Conservation (phyloP, 345 rosid species). For the Dipteronia sinensis region DNA sequence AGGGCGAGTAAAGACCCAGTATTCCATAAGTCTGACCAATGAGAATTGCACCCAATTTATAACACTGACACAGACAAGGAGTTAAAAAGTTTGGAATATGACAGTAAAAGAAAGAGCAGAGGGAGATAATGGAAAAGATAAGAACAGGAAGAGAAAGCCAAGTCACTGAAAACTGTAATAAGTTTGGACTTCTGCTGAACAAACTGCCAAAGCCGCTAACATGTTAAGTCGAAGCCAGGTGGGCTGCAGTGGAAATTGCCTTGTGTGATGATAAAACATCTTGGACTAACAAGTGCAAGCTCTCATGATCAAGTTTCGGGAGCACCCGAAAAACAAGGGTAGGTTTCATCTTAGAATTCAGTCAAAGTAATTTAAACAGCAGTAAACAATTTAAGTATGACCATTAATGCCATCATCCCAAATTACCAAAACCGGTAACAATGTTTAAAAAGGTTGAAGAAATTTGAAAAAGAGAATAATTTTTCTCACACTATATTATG, state of each 20-base stretch:
- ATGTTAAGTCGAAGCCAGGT: not conserved
- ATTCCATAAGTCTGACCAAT: not conserved
- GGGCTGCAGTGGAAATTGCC: not conserved
- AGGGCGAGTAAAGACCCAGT: not conserved
- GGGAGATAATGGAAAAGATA: not conserved
- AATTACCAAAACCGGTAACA: not conserved
- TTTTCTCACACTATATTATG: no score
- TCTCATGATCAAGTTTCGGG: not conserved
- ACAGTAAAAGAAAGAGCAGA: not conserved
- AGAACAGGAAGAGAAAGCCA: not conserved
- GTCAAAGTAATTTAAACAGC: conserved; percentile 1
- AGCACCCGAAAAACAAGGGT: not conserved
- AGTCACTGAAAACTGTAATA: not conserved
- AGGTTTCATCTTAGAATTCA: conserved; percentile 1
- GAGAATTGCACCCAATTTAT: not conserved
- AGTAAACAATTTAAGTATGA: conserved; percentile 4
- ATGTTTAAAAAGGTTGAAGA: conserved; percentile 24
- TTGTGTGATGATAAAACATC: not conserved
- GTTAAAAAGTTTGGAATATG: not conserved
- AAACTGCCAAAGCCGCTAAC: not conserved
- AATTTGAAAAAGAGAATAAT: no score
- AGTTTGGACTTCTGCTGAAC: not conserved
- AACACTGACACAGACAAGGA: not conserved
- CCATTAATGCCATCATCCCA: not conserved
- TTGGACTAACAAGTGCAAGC: conserved; percentile 2